These are phyloP conservation scores for Curvularia verruculosa DNA, from an alignment of 2,329 filamentous ascomycete species.

Conservation along the genomic window DNA sequence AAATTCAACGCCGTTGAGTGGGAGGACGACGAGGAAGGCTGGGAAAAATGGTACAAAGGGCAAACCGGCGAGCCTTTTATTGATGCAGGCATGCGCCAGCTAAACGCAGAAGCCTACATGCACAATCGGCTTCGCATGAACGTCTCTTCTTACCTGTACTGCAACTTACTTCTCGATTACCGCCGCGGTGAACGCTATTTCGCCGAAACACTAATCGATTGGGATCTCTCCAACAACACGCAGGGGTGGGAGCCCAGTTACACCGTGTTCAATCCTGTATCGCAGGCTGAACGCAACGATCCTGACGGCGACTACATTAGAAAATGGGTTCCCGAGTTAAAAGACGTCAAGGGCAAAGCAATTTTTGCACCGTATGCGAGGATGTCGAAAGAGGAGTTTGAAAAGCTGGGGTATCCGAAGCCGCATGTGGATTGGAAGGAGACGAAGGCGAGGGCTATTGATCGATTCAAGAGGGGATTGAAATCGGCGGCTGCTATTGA, in stretches of 20 bases:
- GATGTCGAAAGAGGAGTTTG: slow-evolving; percentile 55
- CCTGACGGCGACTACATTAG: slow-evolving; percentile 48
- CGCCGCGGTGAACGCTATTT: slow-evolving; percentile 59
- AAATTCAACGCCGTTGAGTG: slow-evolving; percentile 60
- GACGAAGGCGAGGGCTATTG: slow-evolving; percentile 51
- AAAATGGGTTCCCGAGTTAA: slow-evolving; percentile 49
- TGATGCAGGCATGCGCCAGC: slow-evolving; percentile 59
- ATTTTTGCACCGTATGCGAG: slow-evolving; percentile 56
- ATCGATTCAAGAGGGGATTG: slow-evolving; percentile 54
- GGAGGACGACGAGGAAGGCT: slow-evolving; percentile 59
- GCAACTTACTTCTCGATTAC: slow-evolving; percentile 58
- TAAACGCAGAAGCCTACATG: slow-evolving; percentile 59
- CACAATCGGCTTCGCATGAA: slow-evolving; percentile 61
- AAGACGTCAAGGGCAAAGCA: slow-evolving; percentile 53
- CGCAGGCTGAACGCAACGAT: slow-evolving; percentile 49
- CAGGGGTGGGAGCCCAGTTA: slow-evolving; percentile 60
- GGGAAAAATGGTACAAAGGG: slow-evolving; percentile 57
- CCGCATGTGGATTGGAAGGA: slow-evolving; percentile 55
- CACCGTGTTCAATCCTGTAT: slow-evolving; percentile 55
- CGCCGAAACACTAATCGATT: slow-evolving; percentile 57
- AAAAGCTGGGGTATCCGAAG: slow-evolving; percentile 55
- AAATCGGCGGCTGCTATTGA: too few species aligned
- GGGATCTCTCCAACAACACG: slow-evolving; percentile 59
- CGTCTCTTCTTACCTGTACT: slow-evolving; percentile 55
- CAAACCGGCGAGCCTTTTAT: slow-evolving; percentile 57